phyloP scores from a whole-genome alignment of 2,329 filamentous ascomycete genomes.

The Colletotrichum chrysophilum region DNA sequence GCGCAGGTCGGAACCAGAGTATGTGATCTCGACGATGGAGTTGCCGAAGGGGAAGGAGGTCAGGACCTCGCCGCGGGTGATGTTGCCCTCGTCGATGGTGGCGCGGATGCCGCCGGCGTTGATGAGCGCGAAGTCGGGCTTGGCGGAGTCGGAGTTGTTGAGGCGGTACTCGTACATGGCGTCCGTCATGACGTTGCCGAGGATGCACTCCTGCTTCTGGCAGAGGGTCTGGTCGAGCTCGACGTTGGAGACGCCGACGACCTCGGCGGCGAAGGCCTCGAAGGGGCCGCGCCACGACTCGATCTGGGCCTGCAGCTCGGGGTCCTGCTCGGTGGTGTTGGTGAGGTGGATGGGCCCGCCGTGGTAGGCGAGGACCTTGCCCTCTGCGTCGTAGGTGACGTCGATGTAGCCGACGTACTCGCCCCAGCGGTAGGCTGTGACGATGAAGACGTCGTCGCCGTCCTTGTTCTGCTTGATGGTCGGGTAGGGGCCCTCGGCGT shows the following conservation, averaged over 20 bases:
- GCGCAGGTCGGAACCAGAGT: conserved; percentile 60
- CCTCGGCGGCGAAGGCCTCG: conserved; percentile 61
- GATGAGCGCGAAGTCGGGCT: conserved; percentile 62
- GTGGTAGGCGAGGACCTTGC: conserved; percentile 66
- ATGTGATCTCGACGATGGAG: conserved; percentile 62
- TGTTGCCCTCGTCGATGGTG: conserved; percentile 63
- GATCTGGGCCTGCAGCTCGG: conserved; percentile 61
- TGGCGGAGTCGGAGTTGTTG: conserved; percentile 45
- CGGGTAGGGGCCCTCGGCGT: conserved; percentile 65
- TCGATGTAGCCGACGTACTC: conserved; percentile 73
- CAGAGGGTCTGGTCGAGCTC: conserved; percentile 65
- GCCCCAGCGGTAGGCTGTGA: conserved; percentile 72
- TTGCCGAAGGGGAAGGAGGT: conserved; percentile 72
- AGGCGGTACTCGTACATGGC: conserved; percentile 67
- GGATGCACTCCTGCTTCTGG: conserved; percentile 61
- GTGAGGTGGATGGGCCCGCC: conserved; percentile 69
- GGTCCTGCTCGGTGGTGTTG: conserved; percentile 64
- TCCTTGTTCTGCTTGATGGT: conserved; percentile 66
- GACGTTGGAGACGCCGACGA: conserved; percentile 59
- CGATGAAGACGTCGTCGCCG: conserved; percentile 71
- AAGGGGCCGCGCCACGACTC: conserved; percentile 65
- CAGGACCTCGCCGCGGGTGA: conserved; percentile 68
- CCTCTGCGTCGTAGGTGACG: conserved; percentile 64
- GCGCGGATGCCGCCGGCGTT: conserved; percentile 70
- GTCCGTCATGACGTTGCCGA: conserved; percentile 61